Evolutionary conservation across 345 rosid species (phyloP), one percentile per base, ranked within the genome.

Genomic region (Fremontodendron californicum): DNA sequence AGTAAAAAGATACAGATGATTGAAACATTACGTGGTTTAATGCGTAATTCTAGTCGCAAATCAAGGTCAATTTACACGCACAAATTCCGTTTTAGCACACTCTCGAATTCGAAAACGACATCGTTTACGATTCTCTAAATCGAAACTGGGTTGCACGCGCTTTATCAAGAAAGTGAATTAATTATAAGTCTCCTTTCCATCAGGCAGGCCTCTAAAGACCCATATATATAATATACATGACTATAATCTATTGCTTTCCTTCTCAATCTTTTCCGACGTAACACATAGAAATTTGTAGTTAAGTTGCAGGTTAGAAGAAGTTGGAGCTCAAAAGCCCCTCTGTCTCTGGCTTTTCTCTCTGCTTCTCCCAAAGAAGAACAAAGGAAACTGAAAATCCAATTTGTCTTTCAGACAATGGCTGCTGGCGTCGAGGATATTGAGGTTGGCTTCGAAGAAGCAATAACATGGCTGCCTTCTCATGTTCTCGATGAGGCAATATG

Each of bases 381-480:
- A 1, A 5, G 57, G 8, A 51, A 18, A 52, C 18, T 52, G 27
- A 54, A 54, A 54, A 58, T 15, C 37, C 33, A 27, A 58, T 79
- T 29, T 45, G 33, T 21, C 65, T 54, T n/a, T 25, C 35, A 58
- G 63, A 58, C 39, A 60, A 79, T 75, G 84, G 84, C 78, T 21
- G 51, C 82, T 10, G 39, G 51, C 37, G 69, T 63, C 51, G 78
- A 82, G 71, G 89, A 83, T 35, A 9, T 15, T 71, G 87, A 79
- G 35, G 55, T 84, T 16, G 83, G 82, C 45, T 84, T 85, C 60
- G 87, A 87, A 77, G 88, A 90, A 80, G 90, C 82, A 73, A 81
- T 83, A 29, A 73, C 85, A 57, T 82, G 89, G 84, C 78, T 81
- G 35, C 90, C 94, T 67, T 89, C 92, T n/a, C 88, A 78, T 64